These are phyloP conservation scores for Hansfordia pulvinata DNA, from an alignment of 2,329 filamentous ascomycete species.

Conservation along the genomic window DNA sequence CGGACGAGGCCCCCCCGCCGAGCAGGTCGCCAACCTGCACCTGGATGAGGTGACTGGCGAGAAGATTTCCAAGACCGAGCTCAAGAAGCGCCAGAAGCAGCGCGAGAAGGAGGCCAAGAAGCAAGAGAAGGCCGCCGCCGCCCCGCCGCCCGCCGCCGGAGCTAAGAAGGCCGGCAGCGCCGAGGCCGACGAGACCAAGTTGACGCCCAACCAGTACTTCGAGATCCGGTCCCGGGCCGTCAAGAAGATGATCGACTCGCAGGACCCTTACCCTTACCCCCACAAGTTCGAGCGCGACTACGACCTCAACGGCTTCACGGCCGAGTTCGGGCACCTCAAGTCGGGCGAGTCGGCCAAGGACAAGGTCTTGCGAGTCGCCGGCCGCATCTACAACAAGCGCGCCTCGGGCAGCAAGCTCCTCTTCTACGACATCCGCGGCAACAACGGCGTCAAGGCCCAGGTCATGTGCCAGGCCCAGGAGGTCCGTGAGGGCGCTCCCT, in stretches of 20 bases:
- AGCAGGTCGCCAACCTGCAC: conserved; percentile 57
- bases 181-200: conserved; percentile 52
- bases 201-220: conserved; percentile 79
- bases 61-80: conserved; percentile 66
- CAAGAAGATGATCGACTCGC: conserved; percentile 58
- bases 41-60: conserved; percentile 92
- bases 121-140: conserved; percentile 66
- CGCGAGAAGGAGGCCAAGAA: conserved; percentile 80
- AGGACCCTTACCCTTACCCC: conserved; percentile 74
- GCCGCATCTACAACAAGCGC: conserved; percentile 82
- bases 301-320: conserved; percentile 66
- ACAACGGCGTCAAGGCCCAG: conserved; percentile 58
- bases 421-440: conserved; percentile 71
- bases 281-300: conserved; percentile 87
- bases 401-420: conserved; percentile 70
- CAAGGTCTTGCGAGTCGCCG: conserved; percentile 63
- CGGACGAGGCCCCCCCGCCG: conserved; percentile 24
- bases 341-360: conserved; percentile 75
- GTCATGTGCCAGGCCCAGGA: conserved; percentile 85
- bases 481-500: conserved; percentile 45
- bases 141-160: conserved; percentile 43
- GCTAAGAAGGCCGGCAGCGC: conserved; percentile 39
- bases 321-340: conserved; percentile 68
- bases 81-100: conserved; percentile 94
- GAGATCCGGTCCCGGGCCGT: conserved; percentile 83